Conservation (phyloP, 345 rosid genomes). For the Brassica rapa region DNA sequence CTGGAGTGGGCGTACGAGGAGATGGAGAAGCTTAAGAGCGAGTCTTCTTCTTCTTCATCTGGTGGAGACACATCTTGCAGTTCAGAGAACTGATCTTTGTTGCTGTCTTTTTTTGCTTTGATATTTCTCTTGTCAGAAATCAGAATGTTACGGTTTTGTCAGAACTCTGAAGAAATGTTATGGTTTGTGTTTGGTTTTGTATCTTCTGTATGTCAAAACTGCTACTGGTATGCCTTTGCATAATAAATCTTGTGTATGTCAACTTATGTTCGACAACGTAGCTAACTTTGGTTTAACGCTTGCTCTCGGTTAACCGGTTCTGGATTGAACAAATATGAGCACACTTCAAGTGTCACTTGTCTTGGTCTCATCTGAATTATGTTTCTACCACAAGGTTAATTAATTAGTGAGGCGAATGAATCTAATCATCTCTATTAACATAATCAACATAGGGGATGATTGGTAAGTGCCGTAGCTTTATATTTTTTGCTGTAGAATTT, state of each 20-base stretch:
- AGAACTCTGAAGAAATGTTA: neutral
- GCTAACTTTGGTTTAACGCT: neutral
- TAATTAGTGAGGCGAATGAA: neutral
- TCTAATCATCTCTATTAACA: neutral
- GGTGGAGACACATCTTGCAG: constrained; percentile 56
- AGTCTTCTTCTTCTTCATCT: constrained; percentile 41
- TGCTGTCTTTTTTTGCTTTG: constrained; percentile 1
- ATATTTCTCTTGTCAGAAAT: neutral
- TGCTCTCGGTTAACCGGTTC: neutral
- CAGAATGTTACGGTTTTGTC: neutral
- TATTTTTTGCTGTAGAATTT: no score
- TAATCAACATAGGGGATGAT: neutral
- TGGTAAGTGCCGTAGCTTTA: no score
- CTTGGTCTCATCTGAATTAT: neutral
- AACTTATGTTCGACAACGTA: neutral
- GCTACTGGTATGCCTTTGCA: neutral
- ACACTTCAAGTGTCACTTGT: neutral
- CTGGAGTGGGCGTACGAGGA: constrained; percentile 99
- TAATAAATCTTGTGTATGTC: neutral
- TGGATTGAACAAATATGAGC: neutral
- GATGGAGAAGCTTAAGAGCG: constrained; percentile 54
- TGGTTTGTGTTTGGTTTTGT: constrained; percentile 20
- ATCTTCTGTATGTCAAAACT: neutral
- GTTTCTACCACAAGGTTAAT: neutral
- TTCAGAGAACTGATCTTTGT: constrained; percentile 50